Evolutionary conservation across 2,329 filamentous ascomycete species (phyloP).

Genomic region (Penicillium sp.): DNA sequence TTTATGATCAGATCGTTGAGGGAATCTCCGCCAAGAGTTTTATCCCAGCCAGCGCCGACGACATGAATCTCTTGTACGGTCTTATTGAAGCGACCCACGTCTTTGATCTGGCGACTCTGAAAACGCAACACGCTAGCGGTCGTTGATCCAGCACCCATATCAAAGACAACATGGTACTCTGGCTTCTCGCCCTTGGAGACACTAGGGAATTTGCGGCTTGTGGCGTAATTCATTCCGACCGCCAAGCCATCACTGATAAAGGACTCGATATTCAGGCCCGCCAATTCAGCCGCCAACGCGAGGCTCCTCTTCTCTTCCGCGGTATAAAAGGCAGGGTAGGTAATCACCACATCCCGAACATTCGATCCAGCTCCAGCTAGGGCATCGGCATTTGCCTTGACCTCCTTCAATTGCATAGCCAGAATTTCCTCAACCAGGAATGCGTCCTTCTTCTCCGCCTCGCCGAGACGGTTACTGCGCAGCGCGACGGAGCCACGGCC

Average conservation of each 20-base stretch:
- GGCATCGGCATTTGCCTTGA: constrained; percentile 79
- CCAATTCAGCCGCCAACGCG: constrained; percentile 75
- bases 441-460: constrained; percentile 56
- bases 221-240: constrained; percentile 93
- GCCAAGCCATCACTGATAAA: constrained; percentile 85
- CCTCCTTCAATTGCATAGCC: constrained; percentile 91
- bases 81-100: constrained; percentile 89
- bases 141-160: constrained; percentile 94
- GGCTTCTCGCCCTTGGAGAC: constrained; percentile 76
- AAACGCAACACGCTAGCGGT: constrained; percentile 87
- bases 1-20: constrained; percentile 84
- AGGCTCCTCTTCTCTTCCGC: constrained; percentile 83
- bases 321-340: constrained; percentile 84
- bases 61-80: constrained; percentile 93
- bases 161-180: constrained; percentile 88
- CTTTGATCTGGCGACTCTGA: constrained; percentile 83
- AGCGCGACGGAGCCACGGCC: constrained; percentile 69
- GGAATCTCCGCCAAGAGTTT: constrained; percentile 79
- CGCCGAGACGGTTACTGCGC: constrained; percentile 63
- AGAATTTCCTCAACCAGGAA: constrained; percentile 85
- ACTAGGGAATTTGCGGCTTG: constrained; percentile 79
- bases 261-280: constrained; percentile 77
- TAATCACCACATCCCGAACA: constrained; percentile 79
- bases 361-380: constrained; percentile 68
- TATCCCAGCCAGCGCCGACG: constrained; percentile 80